A percentile compares a stretch with the other conserved stretches of the same genome.
Evolutionary conservation across 2,329 filamentous ascomycete species (phyloP).

Genomic region (Nemania abortiva): DNA sequence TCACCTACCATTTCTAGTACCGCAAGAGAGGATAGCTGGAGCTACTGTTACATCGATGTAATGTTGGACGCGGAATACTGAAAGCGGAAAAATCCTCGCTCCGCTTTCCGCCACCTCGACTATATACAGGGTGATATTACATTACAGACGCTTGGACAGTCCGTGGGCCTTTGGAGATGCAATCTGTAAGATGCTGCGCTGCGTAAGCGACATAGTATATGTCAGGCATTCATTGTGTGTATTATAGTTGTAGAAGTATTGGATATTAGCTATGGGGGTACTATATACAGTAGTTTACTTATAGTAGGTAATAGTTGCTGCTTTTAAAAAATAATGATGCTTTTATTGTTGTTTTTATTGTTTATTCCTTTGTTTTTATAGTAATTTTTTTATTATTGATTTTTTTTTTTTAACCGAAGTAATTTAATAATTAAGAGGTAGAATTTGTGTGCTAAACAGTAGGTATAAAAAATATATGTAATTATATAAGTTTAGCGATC

Average conservation of each 20-base stretch:
- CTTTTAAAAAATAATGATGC: too few relatives aligned
- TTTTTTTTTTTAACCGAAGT: too few relatives aligned
- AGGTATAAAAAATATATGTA: too few relatives aligned
- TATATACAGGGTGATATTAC: background rate
- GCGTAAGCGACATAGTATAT: constrained; percentile 16
- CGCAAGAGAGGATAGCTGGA: background rate
- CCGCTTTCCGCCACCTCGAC: constrained; percentile 15
- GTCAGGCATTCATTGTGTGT: too few relatives aligned
- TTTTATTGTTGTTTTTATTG: too few relatives aligned
- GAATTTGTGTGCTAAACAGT: too few relatives aligned
- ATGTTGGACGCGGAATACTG: background rate
- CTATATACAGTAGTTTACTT: background rate
- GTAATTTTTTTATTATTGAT: too few relatives aligned
- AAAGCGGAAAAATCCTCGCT: constrained; percentile 1
- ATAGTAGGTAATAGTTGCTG: background rate
- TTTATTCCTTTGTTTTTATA: too few relatives aligned
- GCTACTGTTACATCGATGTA: constrained; percentile 1
- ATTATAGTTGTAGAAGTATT: too few relatives aligned
- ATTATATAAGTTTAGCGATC: too few relatives aligned
- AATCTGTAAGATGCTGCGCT: constrained; percentile 12
- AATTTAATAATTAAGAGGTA: too few relatives aligned
- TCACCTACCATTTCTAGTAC: constrained; percentile 15
- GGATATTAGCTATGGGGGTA: too few relatives aligned
- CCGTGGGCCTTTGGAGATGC: constrained; percentile 6
- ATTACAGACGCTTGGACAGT: background rate